Base-by-base conservation (phyloP, 352 stramenopile genomes). In the Bremia lactucae region DNA sequence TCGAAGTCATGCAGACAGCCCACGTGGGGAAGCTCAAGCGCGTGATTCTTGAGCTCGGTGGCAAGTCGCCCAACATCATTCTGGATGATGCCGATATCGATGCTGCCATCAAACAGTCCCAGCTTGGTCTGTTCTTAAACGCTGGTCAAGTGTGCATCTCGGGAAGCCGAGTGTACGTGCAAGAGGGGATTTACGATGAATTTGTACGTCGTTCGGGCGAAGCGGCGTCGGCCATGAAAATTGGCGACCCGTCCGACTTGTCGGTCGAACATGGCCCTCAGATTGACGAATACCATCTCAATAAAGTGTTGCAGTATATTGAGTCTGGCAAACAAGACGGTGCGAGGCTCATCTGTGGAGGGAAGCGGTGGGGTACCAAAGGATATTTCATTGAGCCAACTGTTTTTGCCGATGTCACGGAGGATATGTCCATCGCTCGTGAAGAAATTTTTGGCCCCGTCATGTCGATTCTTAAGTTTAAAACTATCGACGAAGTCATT, bases 381-480 rank as follows among this genome's bases (percentile, higher is more conserved):
- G 70, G 80, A 18, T 87, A 80, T 41, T 98, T 92, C 64, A 96
- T 94, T 62, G 57, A 82, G 47, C 89, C 95, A 3, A 97, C 89
- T 0, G 72, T 98, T 26, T 71, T 98, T 23, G 81, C 61, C 8
- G 72, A 86, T 38, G 62, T 83, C 24, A 68, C 40, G 16, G 73
- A 78, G 51, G 64, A 87, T 62, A 92, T 90, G 73, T 73, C 57
- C 16, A 96, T 96, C 41, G 83, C 77, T 2, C 63, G 74, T 25
- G 83, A 96, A 45, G 87, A 97, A 61, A 86, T 96, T 36, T 96
- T 96, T 52, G 87, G 88, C 11, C 84, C 84, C 13, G 77, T 96
- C 14, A 85, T 95, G 64, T 67, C 46, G 2, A 83, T 96, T 29
- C 54, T 95, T 46, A 85, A 88, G 49, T 96, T 95, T 53, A 78